Evolutionary conservation across 176 grass and related monocot species (phyloP), one percentile per base, ranked within the genome.

Genomic region (Tillandsia fasciculata): DNA sequence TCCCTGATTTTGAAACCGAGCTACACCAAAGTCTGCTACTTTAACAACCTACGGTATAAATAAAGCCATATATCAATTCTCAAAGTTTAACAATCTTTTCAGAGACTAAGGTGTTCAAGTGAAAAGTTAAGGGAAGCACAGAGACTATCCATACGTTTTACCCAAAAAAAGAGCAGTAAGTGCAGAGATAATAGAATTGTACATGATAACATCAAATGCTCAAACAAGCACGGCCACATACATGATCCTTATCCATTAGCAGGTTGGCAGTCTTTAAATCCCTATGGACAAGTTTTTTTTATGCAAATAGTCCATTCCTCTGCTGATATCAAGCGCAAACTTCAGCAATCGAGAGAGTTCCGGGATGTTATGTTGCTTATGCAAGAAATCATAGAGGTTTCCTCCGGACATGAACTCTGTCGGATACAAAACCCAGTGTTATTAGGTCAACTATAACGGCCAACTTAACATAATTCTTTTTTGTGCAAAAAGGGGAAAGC

Each of bases 401-500:
- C 95, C 95, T 84, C 87, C 84, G 72, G 90, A 85, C 95, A 99
- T 93, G 84, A 87, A 99, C 84, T 99, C 95, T 99, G 76, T 66
- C 88, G 83, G 48, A 53, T 58, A 77, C 53, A 57, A 80, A 79
- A 80, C 74, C 20, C 66, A 77, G 12, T 13, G 47, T 28, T 11
- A 23, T 29, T 47, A 63, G 11, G 53, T 59, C 42, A 68, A 57
- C 33, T 42, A 42, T 42, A 42, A 42, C 33, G 6, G 33, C 7
- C 33, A 42, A 42, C 3, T 42, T 42, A 42, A 42, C 33, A 42
- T 7, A 7, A 42, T 7, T 42, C 33, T 42, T 42, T 6, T 42
- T 42, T 42, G 33, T 42, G 33, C 33, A 42, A 42, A 42, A 8
- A 7, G 33, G 33, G 33, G 33, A 42, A 42, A 6, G 33, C 33